Evolutionary conservation across 2,329 filamentous ascomycete genomes (phyloP).

Genomic region (Atkinsonella hypoxylon): DNA sequence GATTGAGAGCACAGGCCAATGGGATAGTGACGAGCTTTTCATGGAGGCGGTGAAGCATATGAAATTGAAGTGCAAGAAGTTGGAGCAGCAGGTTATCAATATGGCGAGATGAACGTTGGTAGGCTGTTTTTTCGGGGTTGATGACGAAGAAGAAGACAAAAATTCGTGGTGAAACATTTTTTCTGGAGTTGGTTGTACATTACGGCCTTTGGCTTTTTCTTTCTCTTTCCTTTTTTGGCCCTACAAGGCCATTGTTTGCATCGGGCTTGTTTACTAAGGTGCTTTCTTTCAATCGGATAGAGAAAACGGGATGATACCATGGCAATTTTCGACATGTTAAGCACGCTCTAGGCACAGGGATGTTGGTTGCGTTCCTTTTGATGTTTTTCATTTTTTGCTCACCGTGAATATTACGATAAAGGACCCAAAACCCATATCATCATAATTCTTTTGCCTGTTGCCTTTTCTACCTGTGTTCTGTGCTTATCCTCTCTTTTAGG

Average conservation of each 20-base stretch:
- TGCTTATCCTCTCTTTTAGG: neutral
- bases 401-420: neutral
- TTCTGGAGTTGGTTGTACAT: constrained; percentile 3
- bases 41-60: constrained; percentile 76
- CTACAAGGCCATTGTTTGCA: neutral
- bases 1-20: constrained; percentile 90
- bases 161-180: neutral
- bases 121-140: neutral
- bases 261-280: neutral
- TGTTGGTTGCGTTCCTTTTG: no score
- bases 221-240: constrained; percentile 8
- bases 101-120: constrained; percentile 37
- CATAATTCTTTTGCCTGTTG: neutral
- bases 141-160: neutral
- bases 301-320: constrained; percentile 22
- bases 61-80: constrained; percentile 68
- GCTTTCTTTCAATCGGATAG: constrained; percentile 14
- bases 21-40: constrained; percentile 87
- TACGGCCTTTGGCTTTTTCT: constrained; percentile 1
- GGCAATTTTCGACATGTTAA: constrained; percentile 8
- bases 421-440: neutral
- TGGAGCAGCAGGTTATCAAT: constrained; percentile 58
- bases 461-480: neutral
- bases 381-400: no score
- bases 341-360: neutral